These are phyloP conservation scores for Eleusine indica DNA, from an alignment of 176 grass and related monocot genomes.

Conservation along the genomic window DNA sequence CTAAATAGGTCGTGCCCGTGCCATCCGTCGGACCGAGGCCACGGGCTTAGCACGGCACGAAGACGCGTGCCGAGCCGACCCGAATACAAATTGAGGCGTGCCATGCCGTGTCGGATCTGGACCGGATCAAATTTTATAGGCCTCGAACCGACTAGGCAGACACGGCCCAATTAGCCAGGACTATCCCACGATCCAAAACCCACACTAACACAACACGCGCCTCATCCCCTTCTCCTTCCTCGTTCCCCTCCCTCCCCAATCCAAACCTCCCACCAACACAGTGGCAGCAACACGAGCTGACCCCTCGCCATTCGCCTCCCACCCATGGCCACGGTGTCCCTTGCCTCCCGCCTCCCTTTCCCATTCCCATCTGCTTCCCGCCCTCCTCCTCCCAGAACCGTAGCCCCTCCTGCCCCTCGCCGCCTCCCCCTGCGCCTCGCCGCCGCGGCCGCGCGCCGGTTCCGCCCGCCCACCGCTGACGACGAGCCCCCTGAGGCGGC, in stretches of 20 bases:
- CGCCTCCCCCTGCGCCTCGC: constrained; percentile 25
- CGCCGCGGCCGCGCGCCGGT: constrained; percentile 37
- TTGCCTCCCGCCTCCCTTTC: constrained; percentile 41
- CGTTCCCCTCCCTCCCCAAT: constrained; percentile 30
- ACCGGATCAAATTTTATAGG: no score
- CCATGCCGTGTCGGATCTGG: no score
- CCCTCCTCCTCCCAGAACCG: constrained; percentile 11
- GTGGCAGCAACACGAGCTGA: background rate
- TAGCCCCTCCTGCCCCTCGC: background rate
- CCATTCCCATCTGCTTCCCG: constrained; percentile 49
- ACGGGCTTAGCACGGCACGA: no score
- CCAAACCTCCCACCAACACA: constrained; percentile 28
- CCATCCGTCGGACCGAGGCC: no score
- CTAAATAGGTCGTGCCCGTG: no score
- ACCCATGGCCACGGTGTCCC: constrained; percentile 48
- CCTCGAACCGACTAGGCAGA: no score
- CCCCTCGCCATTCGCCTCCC: constrained; percentile 9
- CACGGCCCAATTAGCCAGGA: no score
- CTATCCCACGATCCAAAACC: no score
- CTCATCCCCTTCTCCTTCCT: constrained; percentile 33
- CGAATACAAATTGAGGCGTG: no score
- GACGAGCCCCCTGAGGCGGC: constrained; percentile 85
- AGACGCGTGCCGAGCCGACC: no score
- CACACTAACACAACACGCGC: background rate
- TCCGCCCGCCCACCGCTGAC: constrained; percentile 65